These are phyloP conservation scores for Salvia sclarea DNA, from an alignment of 305 asterid genomes.

Conservation along the genomic window DNA sequence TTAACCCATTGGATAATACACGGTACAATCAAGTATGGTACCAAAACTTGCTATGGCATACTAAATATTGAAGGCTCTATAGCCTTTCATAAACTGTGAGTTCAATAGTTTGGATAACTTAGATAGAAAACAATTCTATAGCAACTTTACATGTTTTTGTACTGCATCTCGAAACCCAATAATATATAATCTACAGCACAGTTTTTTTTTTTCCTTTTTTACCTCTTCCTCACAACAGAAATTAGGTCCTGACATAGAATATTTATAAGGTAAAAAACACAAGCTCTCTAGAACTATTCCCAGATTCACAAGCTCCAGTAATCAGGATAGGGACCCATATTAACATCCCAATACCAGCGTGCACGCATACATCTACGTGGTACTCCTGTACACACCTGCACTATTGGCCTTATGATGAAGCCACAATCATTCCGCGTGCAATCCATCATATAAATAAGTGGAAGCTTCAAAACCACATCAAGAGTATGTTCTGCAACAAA, in stretches of 20 bases:
- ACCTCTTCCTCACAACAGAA: conserved; percentile 6
- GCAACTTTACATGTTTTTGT: conserved; percentile 12
- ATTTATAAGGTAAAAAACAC: too few species aligned
- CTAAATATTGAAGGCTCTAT: too few species aligned
- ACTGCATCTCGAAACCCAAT: not conserved
- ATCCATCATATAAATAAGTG: conserved; percentile 87
- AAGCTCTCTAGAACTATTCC: too few species aligned
- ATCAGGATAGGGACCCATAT: conserved; percentile 6
- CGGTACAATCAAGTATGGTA: not conserved
- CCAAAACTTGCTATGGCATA: too few species aligned
- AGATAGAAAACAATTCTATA: not conserved
- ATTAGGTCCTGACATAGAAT: not conserved
- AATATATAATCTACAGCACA: not conserved
- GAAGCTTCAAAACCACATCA: conserved; percentile 56
- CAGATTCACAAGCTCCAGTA: too few species aligned
- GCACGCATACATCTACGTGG: not conserved
- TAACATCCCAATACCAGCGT: not conserved
- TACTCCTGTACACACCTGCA: conserved; percentile 55
- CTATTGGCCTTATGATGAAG: conserved; percentile 52
- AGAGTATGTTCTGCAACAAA: conserved; percentile 60
- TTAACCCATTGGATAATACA: not conserved
- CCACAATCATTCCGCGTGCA: conserved; percentile 89
- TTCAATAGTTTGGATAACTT: conserved; percentile 9
- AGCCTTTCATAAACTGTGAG: not conserved
- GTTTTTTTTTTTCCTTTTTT: not conserved